Evolutionary conservation across 495 filamentous ascomycete species (phyloP), one percentile per base, ranked within the genome.

Genomic region (Penicillium bialowiezense): DNA sequence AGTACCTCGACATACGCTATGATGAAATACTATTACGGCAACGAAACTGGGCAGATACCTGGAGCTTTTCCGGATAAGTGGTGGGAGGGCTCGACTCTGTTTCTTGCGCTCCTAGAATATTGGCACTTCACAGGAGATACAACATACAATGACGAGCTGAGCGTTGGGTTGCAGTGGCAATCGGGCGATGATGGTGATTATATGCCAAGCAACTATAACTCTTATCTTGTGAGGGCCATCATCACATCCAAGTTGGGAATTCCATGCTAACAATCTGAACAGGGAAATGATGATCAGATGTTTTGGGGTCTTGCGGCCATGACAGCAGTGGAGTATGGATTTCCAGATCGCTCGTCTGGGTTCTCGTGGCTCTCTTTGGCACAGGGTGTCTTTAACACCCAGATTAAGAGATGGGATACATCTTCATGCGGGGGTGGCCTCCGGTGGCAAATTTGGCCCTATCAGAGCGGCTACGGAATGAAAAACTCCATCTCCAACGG

Each of bases 31-130:
- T 91, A 91, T 55, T 67, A 73, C 20, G 85, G 85, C 17, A 77
- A 88, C 49, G 55, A 82, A 52, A 78, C 83, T 2, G 86, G 86
- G 33, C 67, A 76, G 19, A 80, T 76, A 21, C 78, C 82, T 3
- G 83, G 83, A 21, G 64, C 82, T 7, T 74, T 86, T 50, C 72
- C 72, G 40, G 60, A 59, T 21, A 80, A 78, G 29, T 90, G 89
- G 89, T 92, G 89, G 89, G 86, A 91, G 66, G 84, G 74, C n/a
- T 80, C 84, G 13, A 85, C 85, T 39, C 76, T 81, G 37, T 80
- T 77, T 41, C 62, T 73, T 26, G 60, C 69, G 8, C 54, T 81
- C 33, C 60, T 80, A 5, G 67, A 77, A 38, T 82, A 79, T 64
- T 79, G 71, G 70, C 72, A 78, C 38, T 84, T 75, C 60, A 82